phyloP scores from a whole-genome alignment of 164 flowering plant genomes.

The Pachysandra terminalis region DNA sequence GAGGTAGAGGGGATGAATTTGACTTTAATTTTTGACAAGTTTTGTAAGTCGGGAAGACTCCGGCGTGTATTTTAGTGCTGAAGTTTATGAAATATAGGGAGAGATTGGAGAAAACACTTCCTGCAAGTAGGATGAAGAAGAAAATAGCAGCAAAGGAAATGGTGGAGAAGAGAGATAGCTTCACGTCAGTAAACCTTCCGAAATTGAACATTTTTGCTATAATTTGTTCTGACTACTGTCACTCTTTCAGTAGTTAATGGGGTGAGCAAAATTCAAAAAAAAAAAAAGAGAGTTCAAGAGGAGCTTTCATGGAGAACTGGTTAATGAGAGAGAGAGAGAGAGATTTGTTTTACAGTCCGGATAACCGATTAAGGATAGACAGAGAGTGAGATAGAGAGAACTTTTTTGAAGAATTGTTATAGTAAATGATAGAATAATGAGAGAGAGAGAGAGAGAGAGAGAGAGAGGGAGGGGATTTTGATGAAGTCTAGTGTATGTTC shows the following conservation, averaged over 20 bases:
- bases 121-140: slow-evolving; percentile 16
- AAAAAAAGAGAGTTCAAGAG: neutral
- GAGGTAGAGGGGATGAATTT: slow-evolving; percentile 4
- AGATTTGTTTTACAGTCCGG: no score
- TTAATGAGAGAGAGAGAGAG: no score
- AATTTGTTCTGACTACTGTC: slow-evolving; percentile 1
- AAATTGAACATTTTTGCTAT: slow-evolving; percentile 6
- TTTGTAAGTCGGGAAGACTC: neutral
- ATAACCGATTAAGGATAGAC: no score
- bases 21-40: neutral
- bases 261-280: neutral
- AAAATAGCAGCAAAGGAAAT: slow-evolving; percentile 23
- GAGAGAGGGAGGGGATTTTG: no score
- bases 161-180: slow-evolving; percentile 21
- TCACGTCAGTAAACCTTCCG: slow-evolving; percentile 2
- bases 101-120: slow-evolving; percentile 18
- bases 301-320: slow-evolving; percentile 4
- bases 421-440: no score
- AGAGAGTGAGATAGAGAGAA: no score
- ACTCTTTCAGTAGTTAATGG: no score
- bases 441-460: no score
- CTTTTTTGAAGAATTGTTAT: no score
- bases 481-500: no score
- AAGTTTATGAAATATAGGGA: slow-evolving; percentile 12
- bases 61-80: neutral